Evolutionary conservation across 306 rosid species (phyloP).

Genomic region (Acacia acuminata): DNA sequence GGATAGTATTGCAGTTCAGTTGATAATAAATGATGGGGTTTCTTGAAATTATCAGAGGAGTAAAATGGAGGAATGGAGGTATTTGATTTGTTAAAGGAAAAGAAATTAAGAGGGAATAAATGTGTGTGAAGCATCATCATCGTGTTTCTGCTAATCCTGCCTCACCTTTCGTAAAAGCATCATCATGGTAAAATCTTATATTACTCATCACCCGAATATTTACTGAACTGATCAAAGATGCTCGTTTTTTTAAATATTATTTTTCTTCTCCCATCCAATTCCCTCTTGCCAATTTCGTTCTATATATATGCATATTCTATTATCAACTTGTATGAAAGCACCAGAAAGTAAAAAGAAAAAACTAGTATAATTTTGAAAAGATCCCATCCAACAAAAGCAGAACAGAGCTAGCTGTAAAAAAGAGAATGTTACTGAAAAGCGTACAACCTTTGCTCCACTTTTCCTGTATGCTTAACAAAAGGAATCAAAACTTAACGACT

Average conservation of each 20-base stretch:
- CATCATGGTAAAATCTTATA: slow-evolving; percentile 35
- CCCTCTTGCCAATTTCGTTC: background rate
- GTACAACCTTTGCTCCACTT: background rate
- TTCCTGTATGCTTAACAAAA: background rate
- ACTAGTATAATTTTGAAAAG: background rate
- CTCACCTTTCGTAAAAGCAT: slow-evolving; percentile 23
- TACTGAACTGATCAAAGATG: slow-evolving; percentile 15
- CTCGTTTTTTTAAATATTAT: background rate
- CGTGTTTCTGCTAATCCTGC: slow-evolving; percentile 31
- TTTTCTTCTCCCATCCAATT: background rate
- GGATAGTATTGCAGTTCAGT: background rate
- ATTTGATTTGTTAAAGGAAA: background rate
- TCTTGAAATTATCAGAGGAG: background rate
- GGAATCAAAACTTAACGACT: background rate
- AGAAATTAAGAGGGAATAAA: slow-evolving; percentile 29
- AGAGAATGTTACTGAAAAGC: slow-evolving; percentile 27
- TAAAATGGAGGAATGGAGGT: background rate
- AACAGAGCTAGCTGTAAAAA: slow-evolving; percentile 26
- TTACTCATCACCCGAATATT: slow-evolving; percentile 29
- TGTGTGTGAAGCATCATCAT: slow-evolving; percentile 38
- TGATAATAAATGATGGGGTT: background rate
- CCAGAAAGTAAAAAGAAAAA: background rate
- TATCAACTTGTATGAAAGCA: background rate
- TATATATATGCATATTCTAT: background rate
- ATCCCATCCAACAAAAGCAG: background rate